These are phyloP conservation scores for Meira nashicola DNA, from an alignment of 1,284 basidiomycete species.

Conservation along the genomic window DNA sequence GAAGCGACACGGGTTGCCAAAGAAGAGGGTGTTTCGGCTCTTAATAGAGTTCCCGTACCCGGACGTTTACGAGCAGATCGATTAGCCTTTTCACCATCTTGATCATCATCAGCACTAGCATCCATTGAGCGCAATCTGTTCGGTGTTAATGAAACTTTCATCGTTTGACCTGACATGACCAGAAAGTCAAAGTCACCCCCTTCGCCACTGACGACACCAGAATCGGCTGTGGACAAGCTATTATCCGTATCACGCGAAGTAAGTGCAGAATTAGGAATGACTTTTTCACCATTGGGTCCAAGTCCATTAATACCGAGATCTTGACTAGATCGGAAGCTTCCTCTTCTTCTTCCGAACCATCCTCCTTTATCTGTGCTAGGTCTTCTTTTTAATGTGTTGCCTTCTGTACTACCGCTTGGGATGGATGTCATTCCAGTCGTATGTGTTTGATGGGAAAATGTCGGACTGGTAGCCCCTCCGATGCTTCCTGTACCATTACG, in stretches of 20 bases:
- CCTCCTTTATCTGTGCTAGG: slow-evolving; percentile 11
- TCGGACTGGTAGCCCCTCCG: background rate
- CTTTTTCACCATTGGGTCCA: too few relatives aligned
- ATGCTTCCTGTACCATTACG: background rate
- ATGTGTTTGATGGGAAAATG: background rate
- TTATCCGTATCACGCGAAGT: background rate
- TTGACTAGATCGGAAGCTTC: slow-evolving; percentile 34
- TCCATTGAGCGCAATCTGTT: slow-evolving; percentile 45
- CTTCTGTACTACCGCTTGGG: background rate
- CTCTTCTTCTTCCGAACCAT: slow-evolving; percentile 29
- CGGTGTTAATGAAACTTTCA: slow-evolving; percentile 81
- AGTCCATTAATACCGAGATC: slow-evolving; percentile 12
- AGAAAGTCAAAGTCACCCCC: slow-evolving; percentile 39
- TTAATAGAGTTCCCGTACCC: slow-evolving; percentile 17
- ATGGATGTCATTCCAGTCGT: background rate
- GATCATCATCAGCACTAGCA: slow-evolving; percentile 27
- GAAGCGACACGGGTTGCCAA: too few relatives aligned
- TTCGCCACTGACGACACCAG: background rate
- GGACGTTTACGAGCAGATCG: slow-evolving; percentile 24
- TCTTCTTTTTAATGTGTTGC: slow-evolving; percentile 3
- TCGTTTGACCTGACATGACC: slow-evolving; percentile 38
- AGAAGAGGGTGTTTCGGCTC: background rate
- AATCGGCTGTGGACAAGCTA: background rate
- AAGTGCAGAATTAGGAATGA: background rate
- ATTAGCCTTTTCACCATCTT: background rate